A percentile compares a stretch with the other conserved stretches of the same genome.
These are phyloP conservation scores for Talaromyces piceae DNA, from an alignment of 2,329 filamentous ascomycete species.

Conservation along the genomic window DNA sequence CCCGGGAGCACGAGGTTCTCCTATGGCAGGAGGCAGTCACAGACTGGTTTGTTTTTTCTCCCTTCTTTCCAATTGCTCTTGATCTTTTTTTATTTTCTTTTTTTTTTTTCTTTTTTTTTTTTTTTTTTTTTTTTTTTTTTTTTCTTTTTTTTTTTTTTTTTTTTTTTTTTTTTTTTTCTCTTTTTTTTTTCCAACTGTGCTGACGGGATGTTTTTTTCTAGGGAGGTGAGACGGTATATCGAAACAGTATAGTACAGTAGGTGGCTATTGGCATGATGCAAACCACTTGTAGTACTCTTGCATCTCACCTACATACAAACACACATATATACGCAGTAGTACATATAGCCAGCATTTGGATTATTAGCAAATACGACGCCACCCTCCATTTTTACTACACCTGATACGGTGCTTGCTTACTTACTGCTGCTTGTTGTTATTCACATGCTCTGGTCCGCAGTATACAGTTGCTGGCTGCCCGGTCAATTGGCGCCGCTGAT, in stretches of 20 bases:
- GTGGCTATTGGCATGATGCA: too few relatives aligned
- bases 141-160: not conserved
- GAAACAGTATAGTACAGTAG: slow-evolving; percentile 65
- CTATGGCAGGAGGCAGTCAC: slow-evolving; percentile 95
- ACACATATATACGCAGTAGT: too few relatives aligned
- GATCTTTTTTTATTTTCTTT: slow-evolving; percentile 1
- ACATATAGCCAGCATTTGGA: too few relatives aligned
- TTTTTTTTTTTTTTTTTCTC: slow-evolving; percentile 1
- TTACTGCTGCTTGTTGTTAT: too few relatives aligned
- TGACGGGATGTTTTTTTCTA: slow-evolving; percentile 26
- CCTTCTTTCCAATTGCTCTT: not conserved
- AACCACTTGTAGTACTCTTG: too few relatives aligned
- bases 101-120: not conserved
- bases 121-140: not conserved
- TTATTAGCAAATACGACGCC: too few relatives aligned
- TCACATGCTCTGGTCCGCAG: not conserved
- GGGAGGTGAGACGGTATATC: slow-evolving; percentile 72
- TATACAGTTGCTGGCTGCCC: too few relatives aligned
- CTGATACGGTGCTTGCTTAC: too few relatives aligned
- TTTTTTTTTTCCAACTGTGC: not conserved
- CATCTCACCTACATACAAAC: too few relatives aligned
- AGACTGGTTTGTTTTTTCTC: slow-evolving; percentile 65
- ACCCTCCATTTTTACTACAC: too few relatives aligned
- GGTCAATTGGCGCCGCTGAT: not conserved
- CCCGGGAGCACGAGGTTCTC: slow-evolving; percentile 80